A percentile compares a stretch with the other conserved stretches of the same genome.
Evolutionary conservation across 805 yeast species (phyloP).

Genomic region (Hermanozyma aechmeae): DNA sequence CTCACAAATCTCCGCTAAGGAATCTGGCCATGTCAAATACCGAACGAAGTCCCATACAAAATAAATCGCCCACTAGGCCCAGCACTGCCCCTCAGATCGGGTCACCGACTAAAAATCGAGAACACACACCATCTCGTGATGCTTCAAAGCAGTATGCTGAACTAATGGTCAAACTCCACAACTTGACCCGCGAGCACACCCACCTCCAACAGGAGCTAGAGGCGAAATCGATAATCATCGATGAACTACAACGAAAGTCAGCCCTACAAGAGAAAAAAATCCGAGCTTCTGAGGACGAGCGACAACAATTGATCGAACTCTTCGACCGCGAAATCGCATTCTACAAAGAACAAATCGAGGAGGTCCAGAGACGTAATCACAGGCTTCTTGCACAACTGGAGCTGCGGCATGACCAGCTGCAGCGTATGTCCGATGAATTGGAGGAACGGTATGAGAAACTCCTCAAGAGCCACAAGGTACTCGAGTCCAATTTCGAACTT

Average conservation of each 20-base stretch:
- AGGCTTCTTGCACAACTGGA: constrained; percentile 12
- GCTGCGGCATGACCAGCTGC: constrained; percentile 2
- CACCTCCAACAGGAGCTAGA: constrained; percentile 24
- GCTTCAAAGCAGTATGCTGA: constrained; percentile 24
- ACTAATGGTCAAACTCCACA: constrained; percentile 17
- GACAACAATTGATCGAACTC: constrained; percentile 16
- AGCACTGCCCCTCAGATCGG: too few relatives aligned
- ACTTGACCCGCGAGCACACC: constrained; percentile 15
- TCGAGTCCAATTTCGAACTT: constrained; percentile 42
- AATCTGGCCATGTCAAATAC: too few relatives aligned
- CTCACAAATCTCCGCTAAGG: too few relatives aligned
- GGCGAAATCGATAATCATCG: constrained; percentile 13
- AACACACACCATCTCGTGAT: too few relatives aligned
- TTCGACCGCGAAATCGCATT: constrained; percentile 19
- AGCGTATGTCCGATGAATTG: constrained; percentile 2
- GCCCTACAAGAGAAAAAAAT: constrained; percentile 18
- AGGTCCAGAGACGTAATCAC: constrained; percentile 14
- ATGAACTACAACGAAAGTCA: constrained; percentile 18
- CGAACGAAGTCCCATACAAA: too few relatives aligned
- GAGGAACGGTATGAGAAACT: constrained; percentile 20
- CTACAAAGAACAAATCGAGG: constrained; percentile 25
- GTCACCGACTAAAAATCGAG: too few relatives aligned
- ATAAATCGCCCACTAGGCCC: too few relatives aligned
- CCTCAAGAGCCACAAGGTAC: constrained; percentile 25
- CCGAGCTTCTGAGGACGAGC: constrained; percentile 19